These are phyloP conservation scores for Chaetomidium leptoderma DNA, from an alignment of 495 filamentous ascomycete species.

Conservation along the genomic window DNA sequence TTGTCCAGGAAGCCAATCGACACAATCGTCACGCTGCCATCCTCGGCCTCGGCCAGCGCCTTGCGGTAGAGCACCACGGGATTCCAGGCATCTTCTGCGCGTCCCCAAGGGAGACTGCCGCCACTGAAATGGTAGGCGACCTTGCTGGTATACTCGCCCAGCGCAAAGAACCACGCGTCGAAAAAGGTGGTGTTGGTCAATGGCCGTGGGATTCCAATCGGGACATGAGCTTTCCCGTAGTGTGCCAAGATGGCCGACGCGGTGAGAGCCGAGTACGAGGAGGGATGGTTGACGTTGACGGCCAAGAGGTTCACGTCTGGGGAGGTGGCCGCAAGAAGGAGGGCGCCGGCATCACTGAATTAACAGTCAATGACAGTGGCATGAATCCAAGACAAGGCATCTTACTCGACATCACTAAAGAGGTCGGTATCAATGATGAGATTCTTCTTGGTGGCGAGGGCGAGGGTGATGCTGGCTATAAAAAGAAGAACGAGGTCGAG, in stretches of 20 bases:
- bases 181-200: slow-evolving; percentile 42
- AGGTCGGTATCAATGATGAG: slow-evolving; percentile 43
- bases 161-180: slow-evolving; percentile 33
- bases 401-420: slow-evolving; percentile 43
- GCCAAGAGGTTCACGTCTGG: slow-evolving; percentile 35
- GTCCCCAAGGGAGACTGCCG: slow-evolving; percentile 27
- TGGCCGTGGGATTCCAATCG: slow-evolving; percentile 39
- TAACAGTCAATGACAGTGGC: background rate
- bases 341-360: slow-evolving; percentile 34
- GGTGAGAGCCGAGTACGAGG: slow-evolving; percentile 40
- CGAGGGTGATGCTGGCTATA: background rate
- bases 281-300: slow-evolving; percentile 43
- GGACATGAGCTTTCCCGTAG: slow-evolving; percentile 35
- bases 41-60: slow-evolving; percentile 30
- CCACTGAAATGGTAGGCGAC: slow-evolving; percentile 39
- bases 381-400: background rate
- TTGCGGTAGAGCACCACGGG: slow-evolving; percentile 44
- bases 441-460: slow-evolving; percentile 19
- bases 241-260: slow-evolving; percentile 42
- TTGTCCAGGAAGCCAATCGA: slow-evolving; percentile 45
- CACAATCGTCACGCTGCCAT: slow-evolving; percentile 41
- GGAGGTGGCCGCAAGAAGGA: slow-evolving; percentile 35
- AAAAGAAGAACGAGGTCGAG: background rate
- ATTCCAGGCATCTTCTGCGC: slow-evolving; percentile 39
- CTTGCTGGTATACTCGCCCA: slow-evolving; percentile 37